Evolutionary conservation across 345 rosid genomes (phyloP), one percentile per base, ranked within the genome.

Genomic region (rapeseed (Brassica napus)): DNA sequence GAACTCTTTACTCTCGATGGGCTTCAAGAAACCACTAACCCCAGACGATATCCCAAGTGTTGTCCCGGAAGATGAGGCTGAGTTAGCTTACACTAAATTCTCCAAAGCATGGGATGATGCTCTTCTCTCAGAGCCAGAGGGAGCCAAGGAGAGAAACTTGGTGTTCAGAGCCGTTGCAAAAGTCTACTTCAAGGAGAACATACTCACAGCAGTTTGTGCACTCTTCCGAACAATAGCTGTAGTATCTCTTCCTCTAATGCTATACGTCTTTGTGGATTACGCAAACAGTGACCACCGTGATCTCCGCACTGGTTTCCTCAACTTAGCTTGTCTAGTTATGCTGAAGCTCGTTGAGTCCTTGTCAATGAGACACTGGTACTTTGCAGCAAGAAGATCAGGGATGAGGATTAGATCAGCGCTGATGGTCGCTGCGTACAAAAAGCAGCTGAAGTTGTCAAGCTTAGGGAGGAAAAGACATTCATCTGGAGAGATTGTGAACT

Each of bases 361-460:
- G 47, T 83, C 92, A 11, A 91, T 86, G 83, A 87, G 98, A 82
- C 90, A 91, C 64, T 91, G 86, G 84, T 89, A 57, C 78, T 93
- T 91, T 68, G 80, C 68, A 69, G 73, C 92, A 1, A 89, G 94
- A 75, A 83, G 91, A 87, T 87, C 88, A 0, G 93, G 97, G 55
- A 79, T 89, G 98, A 86, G 84, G 68, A 86, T 93, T 77, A 89
- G 94, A 81, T 93, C 97, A 26, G 88, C 89, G 3, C 44, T 93
- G 23, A 88, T 89, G 92, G 92, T 86, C 18, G 93, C 92, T 65
- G 76, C 88, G 6, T 89, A 87, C 18, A 80, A 74, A 52, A 88
- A 91, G 84, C 94, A 86, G 85, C 83, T 89, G 5, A 88, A 83
- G 84, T 85, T 91, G 37, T 93, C 97, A 0, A 88, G 87, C 79